Evolutionary conservation across 768 basidiomycete species (phyloP).

Genomic region (Pleurotus salmoneostramineus): DNA sequence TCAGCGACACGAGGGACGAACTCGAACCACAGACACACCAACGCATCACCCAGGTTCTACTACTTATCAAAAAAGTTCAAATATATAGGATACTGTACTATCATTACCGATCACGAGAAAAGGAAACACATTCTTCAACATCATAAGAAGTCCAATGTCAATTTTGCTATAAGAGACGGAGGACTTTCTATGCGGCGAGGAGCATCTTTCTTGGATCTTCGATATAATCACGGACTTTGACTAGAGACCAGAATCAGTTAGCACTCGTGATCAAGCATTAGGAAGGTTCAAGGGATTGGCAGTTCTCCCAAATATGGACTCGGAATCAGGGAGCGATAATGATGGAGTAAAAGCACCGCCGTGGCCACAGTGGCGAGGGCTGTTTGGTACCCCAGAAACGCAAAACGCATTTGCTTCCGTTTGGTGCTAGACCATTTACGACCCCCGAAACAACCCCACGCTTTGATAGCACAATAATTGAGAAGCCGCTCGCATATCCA

Average conservation of each 20-base stretch:
- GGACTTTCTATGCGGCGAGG: conserved; percentile 31
- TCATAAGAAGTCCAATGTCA: background rate
- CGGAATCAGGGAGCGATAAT: background rate
- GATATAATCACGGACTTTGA: conserved; percentile 89
- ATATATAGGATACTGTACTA: background rate
- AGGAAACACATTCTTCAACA: background rate
- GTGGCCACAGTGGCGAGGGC: background rate
- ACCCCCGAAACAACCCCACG: background rate
- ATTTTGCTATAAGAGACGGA: background rate
- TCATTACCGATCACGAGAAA: background rate
- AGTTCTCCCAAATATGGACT: background rate
- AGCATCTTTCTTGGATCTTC: conserved; percentile 95
- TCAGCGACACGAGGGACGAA: background rate
- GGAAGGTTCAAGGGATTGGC: background rate
- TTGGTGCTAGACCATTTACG: background rate
- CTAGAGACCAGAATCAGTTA: conserved; percentile 29
- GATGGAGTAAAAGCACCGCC: background rate
- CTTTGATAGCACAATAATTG: too few relatives aligned
- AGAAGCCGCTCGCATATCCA: too few relatives aligned
- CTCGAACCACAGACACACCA: background rate
- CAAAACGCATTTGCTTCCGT: background rate
- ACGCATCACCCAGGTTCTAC: background rate
- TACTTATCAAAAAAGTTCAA: background rate
- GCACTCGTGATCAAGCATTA: background rate
- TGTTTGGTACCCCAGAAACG: background rate